phyloP scores from a whole-genome alignment of 2,329 filamentous ascomycete species.

The Epichloe elymi region DNA sequence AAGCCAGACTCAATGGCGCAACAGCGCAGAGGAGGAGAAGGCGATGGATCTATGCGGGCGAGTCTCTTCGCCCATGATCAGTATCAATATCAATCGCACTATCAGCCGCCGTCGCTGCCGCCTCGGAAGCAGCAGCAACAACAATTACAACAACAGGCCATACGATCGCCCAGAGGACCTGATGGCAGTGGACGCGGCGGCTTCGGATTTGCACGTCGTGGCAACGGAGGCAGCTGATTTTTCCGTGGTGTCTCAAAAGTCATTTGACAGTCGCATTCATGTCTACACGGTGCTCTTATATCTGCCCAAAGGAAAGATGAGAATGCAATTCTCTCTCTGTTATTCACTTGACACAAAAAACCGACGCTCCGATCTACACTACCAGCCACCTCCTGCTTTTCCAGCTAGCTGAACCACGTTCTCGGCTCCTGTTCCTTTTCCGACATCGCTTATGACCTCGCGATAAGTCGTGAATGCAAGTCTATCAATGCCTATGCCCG shows the following conservation, averaged over 20 bases:
- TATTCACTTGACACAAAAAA: not conserved
- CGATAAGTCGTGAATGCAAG: slow-evolving; percentile 79
- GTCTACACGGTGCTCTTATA: slow-evolving; percentile 10
- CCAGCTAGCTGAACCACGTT: slow-evolving; percentile 78
- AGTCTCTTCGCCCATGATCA: slow-evolving; percentile 36
- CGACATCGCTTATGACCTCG: slow-evolving; percentile 88
- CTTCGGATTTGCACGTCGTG: slow-evolving; percentile 60
- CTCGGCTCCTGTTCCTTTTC: slow-evolving; percentile 65
- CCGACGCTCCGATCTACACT: slow-evolving; percentile 11
- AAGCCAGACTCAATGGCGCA: slow-evolving; percentile 44
- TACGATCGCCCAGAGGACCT: slow-evolving; percentile 65
- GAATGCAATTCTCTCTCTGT: not conserved
- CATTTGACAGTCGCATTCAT: slow-evolving; percentile 7
- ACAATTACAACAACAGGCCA: slow-evolving; percentile 47
- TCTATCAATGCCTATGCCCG: slow-evolving; percentile 55
- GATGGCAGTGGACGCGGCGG: slow-evolving; percentile 65
- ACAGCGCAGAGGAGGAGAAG: slow-evolving; percentile 26
- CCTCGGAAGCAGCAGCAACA: not conserved
- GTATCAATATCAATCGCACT: not conserved
- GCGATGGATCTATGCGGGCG: slow-evolving; percentile 16
- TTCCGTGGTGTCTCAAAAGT: not conserved
- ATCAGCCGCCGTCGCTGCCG: not conserved
- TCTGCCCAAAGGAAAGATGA: not conserved
- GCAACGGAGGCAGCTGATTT: slow-evolving; percentile 28
- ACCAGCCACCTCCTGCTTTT: slow-evolving; percentile 92